Evolutionary conservation across 78 protist genomes (phyloP).

Genomic region (Protostelium mycophagum): DNA sequence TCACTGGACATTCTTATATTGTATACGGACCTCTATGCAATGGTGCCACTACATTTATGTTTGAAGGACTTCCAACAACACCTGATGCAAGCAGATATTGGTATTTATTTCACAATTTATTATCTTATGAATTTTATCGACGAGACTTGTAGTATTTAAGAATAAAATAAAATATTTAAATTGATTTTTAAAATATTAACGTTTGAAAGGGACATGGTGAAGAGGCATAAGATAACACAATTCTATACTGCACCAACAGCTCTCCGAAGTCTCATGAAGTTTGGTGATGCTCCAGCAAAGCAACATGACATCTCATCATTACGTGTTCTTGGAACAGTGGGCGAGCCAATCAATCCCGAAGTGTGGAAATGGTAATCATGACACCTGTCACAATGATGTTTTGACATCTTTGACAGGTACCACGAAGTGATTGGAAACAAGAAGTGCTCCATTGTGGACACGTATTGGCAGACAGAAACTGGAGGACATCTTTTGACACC

Average conservation of each 20-base stretch:
- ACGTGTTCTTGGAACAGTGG: constrained; percentile 86
- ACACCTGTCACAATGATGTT: background rate
- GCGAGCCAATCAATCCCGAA: constrained; percentile 94
- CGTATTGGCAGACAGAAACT: constrained; percentile 98
- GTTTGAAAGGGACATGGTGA: constrained; percentile 53
- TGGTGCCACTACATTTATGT: constrained; percentile 91
- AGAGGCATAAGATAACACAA: constrained; percentile 74
- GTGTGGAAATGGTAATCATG: constrained; percentile 83
- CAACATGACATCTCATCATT: constrained; percentile 51
- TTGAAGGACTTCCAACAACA: constrained; percentile 88
- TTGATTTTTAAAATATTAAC: background rate
- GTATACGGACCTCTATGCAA: constrained; percentile 94
- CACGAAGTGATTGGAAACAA: constrained; percentile 76
- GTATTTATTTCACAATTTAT: constrained; percentile 22
- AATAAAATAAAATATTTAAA: background rate
- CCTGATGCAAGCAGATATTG: constrained; percentile 89
- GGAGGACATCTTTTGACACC: constrained; percentile 92
- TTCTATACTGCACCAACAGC: constrained; percentile 99
- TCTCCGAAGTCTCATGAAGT: constrained; percentile 88
- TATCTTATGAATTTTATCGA: no score
- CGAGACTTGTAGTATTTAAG: no score
- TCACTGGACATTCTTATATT: constrained; percentile 97
- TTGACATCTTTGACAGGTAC: constrained; percentile 1
- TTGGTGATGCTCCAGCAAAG: constrained; percentile 63
- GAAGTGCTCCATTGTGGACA: constrained; percentile 91